phyloP scores from a whole-genome alignment of 306 rosid genomes.

The Clitoria ternatea region DNA sequence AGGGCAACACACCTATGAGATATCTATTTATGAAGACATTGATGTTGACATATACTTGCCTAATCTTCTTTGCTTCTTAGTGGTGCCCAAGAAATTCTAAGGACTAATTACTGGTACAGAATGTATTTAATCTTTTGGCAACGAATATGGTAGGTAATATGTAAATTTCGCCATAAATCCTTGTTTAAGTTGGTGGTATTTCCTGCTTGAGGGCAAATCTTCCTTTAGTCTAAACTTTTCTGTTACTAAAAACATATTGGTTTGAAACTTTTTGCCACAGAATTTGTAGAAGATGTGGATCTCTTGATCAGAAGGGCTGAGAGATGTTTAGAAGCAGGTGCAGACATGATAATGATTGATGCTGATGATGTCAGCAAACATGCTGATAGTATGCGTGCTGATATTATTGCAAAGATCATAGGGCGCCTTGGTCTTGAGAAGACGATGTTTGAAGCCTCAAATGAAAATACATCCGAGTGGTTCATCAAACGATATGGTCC shows the following conservation, averaged over 20 bases:
- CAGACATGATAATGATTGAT: conserved; percentile 88
- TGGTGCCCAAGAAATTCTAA: background rate
- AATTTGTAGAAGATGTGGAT: conserved; percentile 83
- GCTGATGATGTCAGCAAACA: conserved; percentile 68
- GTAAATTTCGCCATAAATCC: no score
- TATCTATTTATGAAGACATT: background rate
- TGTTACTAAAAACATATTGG: no score
- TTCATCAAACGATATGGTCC: conserved; percentile 83
- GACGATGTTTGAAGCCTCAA: conserved; percentile 91
- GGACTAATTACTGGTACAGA: background rate
- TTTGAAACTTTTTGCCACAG: conserved; percentile 35
- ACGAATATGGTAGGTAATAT: background rate
- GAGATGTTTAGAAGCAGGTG: conserved; percentile 96
- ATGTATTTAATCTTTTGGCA: background rate
- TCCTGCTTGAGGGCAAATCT: no score
- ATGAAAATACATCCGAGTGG: conserved; percentile 81
- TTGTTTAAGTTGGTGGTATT: no score
- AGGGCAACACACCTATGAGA: background rate
- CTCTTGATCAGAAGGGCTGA: conserved; percentile 82
- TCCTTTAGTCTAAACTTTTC: no score
- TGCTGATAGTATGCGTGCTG: conserved; percentile 61
- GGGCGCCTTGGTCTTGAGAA: conserved; percentile 93
- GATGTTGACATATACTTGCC: background rate
- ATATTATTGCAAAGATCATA: conserved; percentile 73
- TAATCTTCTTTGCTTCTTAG: background rate